These are phyloP conservation scores for Aspergillus caelatus DNA, from an alignment of 2,329 filamentous ascomycete genomes.

Conservation along the genomic window DNA sequence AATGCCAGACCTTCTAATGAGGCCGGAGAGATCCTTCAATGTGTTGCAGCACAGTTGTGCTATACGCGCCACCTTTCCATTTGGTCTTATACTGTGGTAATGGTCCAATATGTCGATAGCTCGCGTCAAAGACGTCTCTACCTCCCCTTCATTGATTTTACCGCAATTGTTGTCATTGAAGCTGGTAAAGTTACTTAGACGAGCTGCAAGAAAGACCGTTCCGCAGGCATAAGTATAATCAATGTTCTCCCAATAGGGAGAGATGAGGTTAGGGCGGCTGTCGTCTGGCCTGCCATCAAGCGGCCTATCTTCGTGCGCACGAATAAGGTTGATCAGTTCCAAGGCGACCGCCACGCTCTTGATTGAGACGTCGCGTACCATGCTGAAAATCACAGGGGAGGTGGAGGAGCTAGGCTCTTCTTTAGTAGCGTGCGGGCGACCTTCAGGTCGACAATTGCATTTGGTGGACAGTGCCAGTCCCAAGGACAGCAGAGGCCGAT, in stretches of 20 bases:
- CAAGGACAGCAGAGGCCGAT: constrained; percentile 16
- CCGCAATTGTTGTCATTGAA: neutral
- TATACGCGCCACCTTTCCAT: neutral
- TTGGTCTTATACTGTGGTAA: neutral
- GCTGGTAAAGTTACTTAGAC: constrained; percentile 7
- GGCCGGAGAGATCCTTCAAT: neutral
- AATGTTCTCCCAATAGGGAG: constrained; percentile 20
- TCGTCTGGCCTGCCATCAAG: constrained; percentile 4
- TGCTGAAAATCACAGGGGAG: constrained; percentile 8
- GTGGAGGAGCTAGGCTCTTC: constrained; percentile 6
- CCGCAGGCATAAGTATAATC: constrained; percentile 21
- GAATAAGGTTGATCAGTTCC: constrained; percentile 11
- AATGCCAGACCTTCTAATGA: neutral
- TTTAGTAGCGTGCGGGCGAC: constrained; percentile 9
- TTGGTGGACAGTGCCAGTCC: constrained; percentile 11
- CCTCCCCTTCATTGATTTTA: neutral
- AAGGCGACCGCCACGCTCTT: constrained; percentile 14
- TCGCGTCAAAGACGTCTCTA: constrained; percentile 5
- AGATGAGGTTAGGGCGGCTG: neutral
- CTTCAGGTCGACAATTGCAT: constrained; percentile 12
- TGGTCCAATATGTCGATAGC: constrained; percentile 4
- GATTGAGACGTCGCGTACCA: constrained; percentile 17
- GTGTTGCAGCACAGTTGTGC: constrained; percentile 11
- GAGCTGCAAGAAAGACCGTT: constrained; percentile 15
- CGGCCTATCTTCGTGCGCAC: constrained; percentile 11